These are phyloP conservation scores for Sophora flavescens DNA, from an alignment of 306 rosid genomes.

Conservation along the genomic window DNA sequence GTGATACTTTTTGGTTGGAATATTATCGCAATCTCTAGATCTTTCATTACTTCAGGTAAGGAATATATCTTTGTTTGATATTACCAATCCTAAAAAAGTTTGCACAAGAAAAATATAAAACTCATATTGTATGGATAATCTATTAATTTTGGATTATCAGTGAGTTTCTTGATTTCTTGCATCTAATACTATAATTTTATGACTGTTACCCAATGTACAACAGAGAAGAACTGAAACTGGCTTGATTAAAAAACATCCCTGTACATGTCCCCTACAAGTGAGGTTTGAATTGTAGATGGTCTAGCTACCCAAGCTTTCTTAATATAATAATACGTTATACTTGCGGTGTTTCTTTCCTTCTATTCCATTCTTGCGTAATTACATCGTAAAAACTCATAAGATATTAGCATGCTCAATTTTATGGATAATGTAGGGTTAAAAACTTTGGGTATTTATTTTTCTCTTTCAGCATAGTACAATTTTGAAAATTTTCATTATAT, in stretches of 20 bases:
- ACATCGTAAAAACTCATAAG: background rate
- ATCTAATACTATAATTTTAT: background rate
- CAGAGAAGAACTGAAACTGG: constrained; percentile 9
- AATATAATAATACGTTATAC: background rate
- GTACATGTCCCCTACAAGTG: background rate
- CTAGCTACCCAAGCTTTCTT: background rate
- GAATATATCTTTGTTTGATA: constrained; percentile 10
- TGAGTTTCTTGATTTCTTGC: background rate
- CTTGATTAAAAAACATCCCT: constrained; percentile 15
- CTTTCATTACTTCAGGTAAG: constrained; percentile 85
- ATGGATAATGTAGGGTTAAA: background rate
- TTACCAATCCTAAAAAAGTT: constrained; percentile 19
- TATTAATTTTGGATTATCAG: constrained; percentile 6
- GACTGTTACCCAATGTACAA: background rate
- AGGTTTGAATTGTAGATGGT: constrained; percentile 6
- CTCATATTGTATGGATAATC: background rate
- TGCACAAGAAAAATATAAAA: background rate
- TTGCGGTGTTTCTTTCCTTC: background rate
- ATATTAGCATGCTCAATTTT: background rate
- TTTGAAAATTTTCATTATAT: background rate
- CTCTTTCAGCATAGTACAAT: background rate
- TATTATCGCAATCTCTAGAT: constrained; percentile 74
- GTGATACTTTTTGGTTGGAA: constrained; percentile 98
- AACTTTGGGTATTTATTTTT: background rate
- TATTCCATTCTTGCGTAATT: background rate